phyloP scores from a whole-genome alignment of 495 filamentous ascomycete species.

The Chaetomium fimeti region DNA sequence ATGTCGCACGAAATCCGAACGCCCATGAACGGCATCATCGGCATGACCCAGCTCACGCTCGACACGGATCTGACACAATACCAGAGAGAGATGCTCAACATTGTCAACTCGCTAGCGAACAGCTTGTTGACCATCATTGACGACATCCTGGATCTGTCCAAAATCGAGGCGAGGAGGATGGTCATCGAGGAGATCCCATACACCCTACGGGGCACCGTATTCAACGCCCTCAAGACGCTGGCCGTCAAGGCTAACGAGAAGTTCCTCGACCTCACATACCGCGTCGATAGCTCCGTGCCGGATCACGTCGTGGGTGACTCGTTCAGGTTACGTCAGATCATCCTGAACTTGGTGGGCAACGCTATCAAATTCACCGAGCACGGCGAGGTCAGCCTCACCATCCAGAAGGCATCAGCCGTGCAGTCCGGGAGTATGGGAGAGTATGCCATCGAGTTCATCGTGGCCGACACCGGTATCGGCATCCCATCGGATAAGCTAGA shows the following conservation, averaged over 20 bases:
- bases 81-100: conserved; percentile 97
- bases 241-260: conserved; percentile 98
- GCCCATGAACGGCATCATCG: conserved; percentile 84
- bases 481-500: conserved; percentile 96
- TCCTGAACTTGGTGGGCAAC: conserved; percentile 76
- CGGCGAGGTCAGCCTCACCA: conserved; percentile 92
- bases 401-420: conserved; percentile 67
- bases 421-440: conserved; percentile 63
- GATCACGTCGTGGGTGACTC: conserved; percentile 97
- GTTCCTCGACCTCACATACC: conserved; percentile 88
- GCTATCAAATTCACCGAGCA: conserved; percentile 97
- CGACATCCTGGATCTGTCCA: conserved; percentile 97
- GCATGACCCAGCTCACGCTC: conserved; percentile 95
- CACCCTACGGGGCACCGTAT: conserved; percentile 90
- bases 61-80: conserved; percentile 94
- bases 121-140: conserved; percentile 98
- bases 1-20: conserved; percentile 99
- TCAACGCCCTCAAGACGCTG: conserved; percentile 95
- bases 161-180: conserved; percentile 99
- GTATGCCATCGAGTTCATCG: conserved; percentile 94
- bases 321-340: conserved; percentile 94
- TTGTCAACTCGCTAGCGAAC: conserved; percentile 96
- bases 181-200: conserved; percentile 98
- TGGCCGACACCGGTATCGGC: conserved; percentile 96
- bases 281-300: conserved; percentile 89